Percentiles rank a stretch among this genome's conserved stretches.
Evolutionary conservation across 352 stramenopile genomes (phyloP).

Genomic region (Blastocystis sp.): DNA sequence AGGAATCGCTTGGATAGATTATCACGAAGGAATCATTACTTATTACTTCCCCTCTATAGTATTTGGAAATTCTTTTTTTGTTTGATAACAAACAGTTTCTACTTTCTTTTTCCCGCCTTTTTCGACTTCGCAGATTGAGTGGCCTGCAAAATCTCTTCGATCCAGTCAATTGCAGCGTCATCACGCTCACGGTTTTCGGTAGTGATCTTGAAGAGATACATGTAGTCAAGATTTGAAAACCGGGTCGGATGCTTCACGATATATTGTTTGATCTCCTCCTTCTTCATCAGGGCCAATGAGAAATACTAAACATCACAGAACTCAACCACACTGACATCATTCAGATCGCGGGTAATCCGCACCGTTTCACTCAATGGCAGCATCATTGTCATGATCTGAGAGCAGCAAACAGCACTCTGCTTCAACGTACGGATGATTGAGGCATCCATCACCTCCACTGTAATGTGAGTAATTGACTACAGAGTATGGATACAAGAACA

Average conservation of each 20-base stretch:
- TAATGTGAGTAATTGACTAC: conserved; percentile 35
- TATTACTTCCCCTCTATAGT: conserved; percentile 54
- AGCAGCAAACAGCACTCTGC: conserved; percentile 49
- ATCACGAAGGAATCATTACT: background rate
- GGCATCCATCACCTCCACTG: conserved; percentile 8
- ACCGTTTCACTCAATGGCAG: conserved; percentile 21
- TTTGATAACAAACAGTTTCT: background rate
- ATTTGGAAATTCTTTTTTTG: conserved; percentile 5
- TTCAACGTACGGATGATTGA: conserved; percentile 47
- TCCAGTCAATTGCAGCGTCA: conserved; percentile 60
- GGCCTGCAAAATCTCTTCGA: conserved; percentile 54
- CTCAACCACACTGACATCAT: background rate
- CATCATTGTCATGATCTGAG: conserved; percentile 50
- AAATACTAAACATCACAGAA: conserved; percentile 22
- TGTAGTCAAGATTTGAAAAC: conserved; percentile 57
- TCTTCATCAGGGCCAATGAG: conserved; percentile 43
- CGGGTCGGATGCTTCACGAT: conserved; percentile 26
- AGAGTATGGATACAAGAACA: background rate
- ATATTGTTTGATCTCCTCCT: conserved; percentile 55
- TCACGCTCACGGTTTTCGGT: conserved; percentile 32
- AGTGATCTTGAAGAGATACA: conserved; percentile 56
- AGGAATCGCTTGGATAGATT: conserved; percentile 37
- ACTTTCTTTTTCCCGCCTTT: background rate
- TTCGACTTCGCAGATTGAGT: background rate
- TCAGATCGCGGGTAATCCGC: background rate